A percentile compares a stretch with the other conserved stretches of the same genome.
These are phyloP conservation scores for Penicillium bialowiezense DNA, from an alignment of 495 filamentous ascomycete species.

Conservation along the genomic window DNA sequence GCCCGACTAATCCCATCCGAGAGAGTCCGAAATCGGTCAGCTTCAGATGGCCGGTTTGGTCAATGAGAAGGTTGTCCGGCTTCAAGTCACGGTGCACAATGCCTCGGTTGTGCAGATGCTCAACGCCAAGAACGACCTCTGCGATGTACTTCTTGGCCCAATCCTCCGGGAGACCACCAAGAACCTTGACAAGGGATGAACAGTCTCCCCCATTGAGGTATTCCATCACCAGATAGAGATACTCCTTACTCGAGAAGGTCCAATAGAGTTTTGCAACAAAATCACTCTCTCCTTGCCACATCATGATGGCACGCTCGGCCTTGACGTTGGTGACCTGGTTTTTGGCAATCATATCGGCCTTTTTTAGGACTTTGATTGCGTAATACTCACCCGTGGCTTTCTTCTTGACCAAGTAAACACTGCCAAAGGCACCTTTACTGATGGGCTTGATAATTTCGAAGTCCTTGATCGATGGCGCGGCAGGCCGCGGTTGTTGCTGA, in stretches of 20 bases:
- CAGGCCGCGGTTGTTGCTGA: constrained; percentile 71
- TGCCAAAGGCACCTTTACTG: constrained; percentile 97
- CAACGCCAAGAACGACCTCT: constrained; percentile 91
- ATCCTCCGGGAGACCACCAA: constrained; percentile 88
- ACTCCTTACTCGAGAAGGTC: constrained; percentile 99
- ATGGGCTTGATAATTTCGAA: constrained; percentile 99
- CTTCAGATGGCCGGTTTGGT: constrained; percentile 95
- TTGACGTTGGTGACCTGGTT: constrained; percentile 99
- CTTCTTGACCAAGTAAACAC: constrained; percentile 96
- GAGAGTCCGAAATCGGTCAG: constrained; percentile 97
- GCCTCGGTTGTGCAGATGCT: constrained; percentile 89
- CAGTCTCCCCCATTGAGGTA: constrained; percentile 98
- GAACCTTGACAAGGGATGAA: constrained; percentile 90
- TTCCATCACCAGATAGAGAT: constrained; percentile 98
- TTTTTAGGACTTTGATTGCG: constrained; percentile 97
- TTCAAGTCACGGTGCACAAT: constrained; percentile 97
- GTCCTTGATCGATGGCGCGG: constrained; percentile 94
- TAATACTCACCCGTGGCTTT: constrained; percentile 97
- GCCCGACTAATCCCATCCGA: constrained; percentile 93
- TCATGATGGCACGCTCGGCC: constrained; percentile 99
- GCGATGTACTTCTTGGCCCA: constrained; percentile 97
- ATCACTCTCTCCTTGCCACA: constrained; percentile 99
- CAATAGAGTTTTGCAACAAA: constrained; percentile 99
- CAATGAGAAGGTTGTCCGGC: constrained; percentile 95
- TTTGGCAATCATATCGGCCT: constrained; percentile 99